These are phyloP conservation scores for Cymbopogon flexuosus DNA, from an alignment of 202 grass and related monocot genomes.

Conservation along the genomic window DNA sequence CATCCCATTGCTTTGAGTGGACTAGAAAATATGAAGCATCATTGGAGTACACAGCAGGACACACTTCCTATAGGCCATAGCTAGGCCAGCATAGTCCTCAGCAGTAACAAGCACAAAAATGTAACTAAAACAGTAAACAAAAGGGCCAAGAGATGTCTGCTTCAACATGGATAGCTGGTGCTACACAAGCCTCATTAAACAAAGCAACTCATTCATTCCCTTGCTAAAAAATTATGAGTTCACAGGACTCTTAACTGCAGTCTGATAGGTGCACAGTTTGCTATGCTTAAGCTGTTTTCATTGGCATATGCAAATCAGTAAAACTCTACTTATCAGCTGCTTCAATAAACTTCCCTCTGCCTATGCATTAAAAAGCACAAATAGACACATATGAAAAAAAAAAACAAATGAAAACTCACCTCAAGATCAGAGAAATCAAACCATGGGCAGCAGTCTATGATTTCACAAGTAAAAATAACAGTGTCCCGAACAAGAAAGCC, in stretches of 20 bases:
- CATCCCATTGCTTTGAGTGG: constrained; percentile 24
- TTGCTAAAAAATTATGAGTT: not conserved
- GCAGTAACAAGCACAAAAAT: not conserved
- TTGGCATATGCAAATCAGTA: not conserved
- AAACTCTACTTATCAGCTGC: not conserved
- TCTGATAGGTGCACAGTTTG: not conserved
- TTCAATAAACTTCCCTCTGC: not conserved
- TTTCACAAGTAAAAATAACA: constrained; percentile 84
- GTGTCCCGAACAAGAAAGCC: constrained; percentile 88
- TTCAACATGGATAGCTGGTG: not conserved
- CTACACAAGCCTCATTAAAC: not conserved
- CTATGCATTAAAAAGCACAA: not conserved
- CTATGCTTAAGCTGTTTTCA: not conserved
- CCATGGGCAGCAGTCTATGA: constrained; percentile 97
- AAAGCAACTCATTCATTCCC: not conserved
- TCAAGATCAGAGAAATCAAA: constrained; percentile 99
- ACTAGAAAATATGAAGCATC: constrained; percentile 10
- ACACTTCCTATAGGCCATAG: not conserved
- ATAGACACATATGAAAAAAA: constrained; percentile 27
- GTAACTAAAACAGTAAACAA: not conserved
- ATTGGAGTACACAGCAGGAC: not conserved
- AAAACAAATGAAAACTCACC: constrained; percentile 51
- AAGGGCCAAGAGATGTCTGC: not conserved
- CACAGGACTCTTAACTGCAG: constrained; percentile 5
- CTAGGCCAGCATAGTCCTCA: not conserved